These are phyloP conservation scores for Aspergillus cavernicola DNA, from an alignment of 495 filamentous ascomycete genomes.

Conservation along the genomic window DNA sequence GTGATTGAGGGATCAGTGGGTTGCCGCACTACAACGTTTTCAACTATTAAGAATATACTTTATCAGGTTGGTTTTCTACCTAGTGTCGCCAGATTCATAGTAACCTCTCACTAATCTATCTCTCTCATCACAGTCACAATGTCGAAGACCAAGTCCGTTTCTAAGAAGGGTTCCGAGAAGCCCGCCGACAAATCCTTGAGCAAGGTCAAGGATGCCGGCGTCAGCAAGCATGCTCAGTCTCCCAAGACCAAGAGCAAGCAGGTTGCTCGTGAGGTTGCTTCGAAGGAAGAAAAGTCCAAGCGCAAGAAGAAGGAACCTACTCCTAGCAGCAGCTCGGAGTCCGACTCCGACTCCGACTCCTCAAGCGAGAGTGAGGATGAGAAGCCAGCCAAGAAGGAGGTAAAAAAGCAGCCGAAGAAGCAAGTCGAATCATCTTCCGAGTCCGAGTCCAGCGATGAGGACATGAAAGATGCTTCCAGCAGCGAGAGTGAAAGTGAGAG, in stretches of 20 bases:
- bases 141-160: slow-evolving; percentile 50
- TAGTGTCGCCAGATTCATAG: slow-evolving; percentile 1
- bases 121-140: slow-evolving; percentile 35
- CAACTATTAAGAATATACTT: slow-evolving; percentile 13
- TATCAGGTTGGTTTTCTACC: background rate
- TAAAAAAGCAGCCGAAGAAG: slow-evolving; percentile 17
- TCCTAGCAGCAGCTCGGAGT: slow-evolving; percentile 46
- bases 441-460: slow-evolving; percentile 35
- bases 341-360: slow-evolving; percentile 40
- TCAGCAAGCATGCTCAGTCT: slow-evolving; percentile 48
- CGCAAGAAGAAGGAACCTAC: slow-evolving; percentile 47
- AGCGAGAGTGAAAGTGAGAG: slow-evolving; percentile 29
- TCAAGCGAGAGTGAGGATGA: slow-evolving; percentile 37
- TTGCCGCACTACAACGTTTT: slow-evolving; percentile 38
- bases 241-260: slow-evolving; percentile 51
- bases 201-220: slow-evolving; percentile 52
- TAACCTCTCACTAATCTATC: slow-evolving; percentile 11
- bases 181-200: slow-evolving; percentile 43
- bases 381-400: slow-evolving; percentile 35
- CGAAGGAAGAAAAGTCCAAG: slow-evolving; percentile 42
- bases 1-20: slow-evolving; percentile 40
- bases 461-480: slow-evolving; percentile 30
- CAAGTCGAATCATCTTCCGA: slow-evolving; percentile 35
- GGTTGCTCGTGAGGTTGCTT: slow-evolving; percentile 40
- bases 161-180: slow-evolving; percentile 42